Evolutionary conservation across 1,284 basidiomycete genomes (phyloP).

Genomic region (Fomitopsis pinicola): DNA sequence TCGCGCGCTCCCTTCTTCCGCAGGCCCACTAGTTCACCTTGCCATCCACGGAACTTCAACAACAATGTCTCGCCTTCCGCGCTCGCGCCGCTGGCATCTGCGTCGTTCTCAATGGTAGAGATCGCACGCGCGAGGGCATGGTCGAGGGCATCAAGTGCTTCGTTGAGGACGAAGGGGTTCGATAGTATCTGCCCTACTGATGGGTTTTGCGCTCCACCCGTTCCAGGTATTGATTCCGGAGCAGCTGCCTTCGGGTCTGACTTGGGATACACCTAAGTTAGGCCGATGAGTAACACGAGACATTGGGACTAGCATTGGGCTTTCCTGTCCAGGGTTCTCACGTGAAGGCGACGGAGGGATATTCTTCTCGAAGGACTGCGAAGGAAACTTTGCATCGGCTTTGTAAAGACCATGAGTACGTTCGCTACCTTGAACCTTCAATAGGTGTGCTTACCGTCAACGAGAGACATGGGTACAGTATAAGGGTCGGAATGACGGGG

Average conservation of each 20-base stretch:
- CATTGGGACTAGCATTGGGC: neutral
- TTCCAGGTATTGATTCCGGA: constrained; percentile 21
- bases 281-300: neutral
- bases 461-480: neutral
- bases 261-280: constrained; percentile 23
- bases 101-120: constrained; percentile 18
- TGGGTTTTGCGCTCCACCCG: constrained; percentile 18
- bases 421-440: too few relatives aligned
- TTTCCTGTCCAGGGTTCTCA: constrained; percentile 28
- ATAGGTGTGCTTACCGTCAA: neutral
- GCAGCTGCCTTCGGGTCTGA: constrained; percentile 26
- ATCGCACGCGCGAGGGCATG: constrained; percentile 20
- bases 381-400: constrained; percentile 27
- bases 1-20: constrained; percentile 5
- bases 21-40: constrained; percentile 17
- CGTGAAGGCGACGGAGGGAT: constrained; percentile 25
- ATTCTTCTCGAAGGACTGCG: constrained; percentile 8
- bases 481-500: too few relatives aligned
- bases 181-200: constrained; percentile 10
- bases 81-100: constrained; percentile 17
- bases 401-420: neutral
- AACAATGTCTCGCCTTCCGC: constrained; percentile 15
- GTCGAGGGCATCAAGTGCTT: constrained; percentile 20
- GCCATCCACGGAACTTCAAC: constrained; percentile 22
- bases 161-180: constrained; percentile 22